A percentile compares a stretch with the other conserved stretches of the same genome.
Evolutionary conservation across 225 moss, liverwort and hornwort genomes (phyloP).

Genomic region (Sphagnum contortum): DNA sequence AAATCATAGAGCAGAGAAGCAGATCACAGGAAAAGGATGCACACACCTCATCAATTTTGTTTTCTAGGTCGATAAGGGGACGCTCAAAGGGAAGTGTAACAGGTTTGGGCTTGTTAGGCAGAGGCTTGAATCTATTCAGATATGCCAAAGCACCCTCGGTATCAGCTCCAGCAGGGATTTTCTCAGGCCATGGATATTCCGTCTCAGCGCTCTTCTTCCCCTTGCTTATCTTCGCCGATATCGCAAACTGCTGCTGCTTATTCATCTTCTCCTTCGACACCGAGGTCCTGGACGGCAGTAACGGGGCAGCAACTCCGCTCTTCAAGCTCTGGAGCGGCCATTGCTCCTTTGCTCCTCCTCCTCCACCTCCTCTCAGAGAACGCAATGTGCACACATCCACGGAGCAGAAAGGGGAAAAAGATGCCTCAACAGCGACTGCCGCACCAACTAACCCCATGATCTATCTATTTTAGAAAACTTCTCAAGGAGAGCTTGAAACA

Average conservation of each 20-base stretch:
- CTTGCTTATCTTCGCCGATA: conserved; percentile 78
- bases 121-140: conserved; percentile 82
- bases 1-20: too few relatives aligned
- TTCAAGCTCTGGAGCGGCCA: conserved; percentile 34
- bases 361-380: not conserved
- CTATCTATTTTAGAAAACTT: too few relatives aligned
- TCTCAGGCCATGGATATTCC: conserved; percentile 98
- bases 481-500: too few relatives aligned
- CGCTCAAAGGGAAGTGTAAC: conserved; percentile 84
- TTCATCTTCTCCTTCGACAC: conserved; percentile 12
- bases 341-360: not conserved
- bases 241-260: conserved; percentile 5
- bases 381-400: not conserved
- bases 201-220: conserved; percentile 85
- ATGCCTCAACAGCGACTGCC: not conserved
- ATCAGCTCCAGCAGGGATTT: conserved; percentile 60
- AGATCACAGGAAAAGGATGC: too few relatives aligned
- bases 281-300: conserved; percentile 19
- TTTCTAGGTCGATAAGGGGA: conserved; percentile 82
- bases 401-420: not conserved
- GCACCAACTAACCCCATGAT: not conserved
- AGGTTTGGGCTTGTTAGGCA: conserved; percentile 74
- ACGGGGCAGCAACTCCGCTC: conserved; percentile 39
- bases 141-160: conserved; percentile 60
- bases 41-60: conserved; percentile 84